Evolutionary conservation across 169 alveolate species (phyloP).

Genomic region (Plasmodium malariae): DNA sequence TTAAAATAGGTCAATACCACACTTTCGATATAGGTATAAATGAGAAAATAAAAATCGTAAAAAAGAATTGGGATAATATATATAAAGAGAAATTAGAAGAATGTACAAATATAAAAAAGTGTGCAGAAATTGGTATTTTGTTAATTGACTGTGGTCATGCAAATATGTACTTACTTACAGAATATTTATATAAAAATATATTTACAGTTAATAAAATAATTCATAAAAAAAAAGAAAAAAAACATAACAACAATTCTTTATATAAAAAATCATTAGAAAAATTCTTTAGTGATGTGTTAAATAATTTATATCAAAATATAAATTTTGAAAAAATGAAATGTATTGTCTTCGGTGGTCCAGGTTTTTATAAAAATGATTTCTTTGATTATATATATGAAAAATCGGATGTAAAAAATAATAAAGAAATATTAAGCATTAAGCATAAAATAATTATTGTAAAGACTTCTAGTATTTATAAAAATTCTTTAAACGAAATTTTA

Average conservation of each 20-base stretch:
- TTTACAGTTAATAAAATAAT: constrained; percentile 31
- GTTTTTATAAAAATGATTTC: constrained; percentile 68
- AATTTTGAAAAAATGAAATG: constrained; percentile 40
- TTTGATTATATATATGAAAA: constrained; percentile 24
- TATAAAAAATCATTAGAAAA: constrained; percentile 27
- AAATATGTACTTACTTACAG: constrained; percentile 48
- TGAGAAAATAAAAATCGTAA: constrained; percentile 79
- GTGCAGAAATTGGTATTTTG: constrained; percentile 36
- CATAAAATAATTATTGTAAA: constrained; percentile 27
- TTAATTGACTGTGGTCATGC: constrained; percentile 54
- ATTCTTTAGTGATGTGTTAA: constrained; percentile 14
- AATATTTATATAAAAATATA: constrained; percentile 9
- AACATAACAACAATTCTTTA: constrained; percentile 7
- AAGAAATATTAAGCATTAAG: constrained; percentile 8
- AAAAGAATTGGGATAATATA: constrained; percentile 74
- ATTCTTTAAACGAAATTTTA: constrained; percentile 45
- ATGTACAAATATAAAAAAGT: constrained; percentile 30
- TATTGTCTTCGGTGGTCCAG: constrained; percentile 56
- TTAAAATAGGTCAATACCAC: constrained; percentile 85
- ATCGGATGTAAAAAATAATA: constrained; percentile 38
- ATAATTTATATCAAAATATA: constrained; percentile 9
- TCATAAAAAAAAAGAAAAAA: constrained; percentile 39
- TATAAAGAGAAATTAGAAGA: constrained; percentile 47
- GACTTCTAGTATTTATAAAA: constrained; percentile 33
- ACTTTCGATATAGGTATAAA: constrained; percentile 81